Base-by-base conservation (phyloP, 352 stramenopile species). In the Aphanomyces astaci region DNA sequence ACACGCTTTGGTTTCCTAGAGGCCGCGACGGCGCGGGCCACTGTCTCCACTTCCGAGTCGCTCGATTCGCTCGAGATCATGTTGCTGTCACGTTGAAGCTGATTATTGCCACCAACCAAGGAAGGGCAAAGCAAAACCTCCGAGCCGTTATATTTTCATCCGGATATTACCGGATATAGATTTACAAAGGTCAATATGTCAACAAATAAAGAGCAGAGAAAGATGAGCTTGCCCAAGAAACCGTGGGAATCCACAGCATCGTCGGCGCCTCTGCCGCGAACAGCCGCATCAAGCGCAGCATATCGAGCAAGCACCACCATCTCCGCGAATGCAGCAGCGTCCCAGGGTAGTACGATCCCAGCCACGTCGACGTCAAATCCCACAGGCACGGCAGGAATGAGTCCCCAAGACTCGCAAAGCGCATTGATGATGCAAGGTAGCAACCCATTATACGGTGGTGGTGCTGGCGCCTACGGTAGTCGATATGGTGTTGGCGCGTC, bases 31-130 rank as follows among this genome's bases (percentile, higher is more conserved):
- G 10, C 48, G 17, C 25, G 30, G n/a, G 64, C 49, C 13, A 65
- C 64, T 19, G 53, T 30, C 25, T 71, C 49, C n/a, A 94, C 75
- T 78, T 94, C 86, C 60, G 92, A 86, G 78, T 94, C 86, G 63
- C 86, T 94, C 31, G 86, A 94, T 78, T 94, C 86, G 79, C 86
- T 94, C 78, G 83, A 92, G 74, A 94, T 94, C 83, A 94, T 94
- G 25, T 59, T 1, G n/a, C 25, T 71, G 46, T 32, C 66, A 15
- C 30, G 15, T 45, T 19, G 31, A 66, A 53, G 17, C 27, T n/a
- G 7, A 13, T 49, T 51, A 24, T n/a, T n/a, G n/a, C n/a, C n/a
- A n/a, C 56, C 56, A 64, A 53, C 43, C 56, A 64, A 64, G n/a
- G n/a, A n/a, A n/a, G n/a, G n/a, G n/a, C n/a, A n/a, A n/a, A n/a